Conservation (phyloP, 805 yeast genomes). For the Cyberlindnera mrakii region DNA sequence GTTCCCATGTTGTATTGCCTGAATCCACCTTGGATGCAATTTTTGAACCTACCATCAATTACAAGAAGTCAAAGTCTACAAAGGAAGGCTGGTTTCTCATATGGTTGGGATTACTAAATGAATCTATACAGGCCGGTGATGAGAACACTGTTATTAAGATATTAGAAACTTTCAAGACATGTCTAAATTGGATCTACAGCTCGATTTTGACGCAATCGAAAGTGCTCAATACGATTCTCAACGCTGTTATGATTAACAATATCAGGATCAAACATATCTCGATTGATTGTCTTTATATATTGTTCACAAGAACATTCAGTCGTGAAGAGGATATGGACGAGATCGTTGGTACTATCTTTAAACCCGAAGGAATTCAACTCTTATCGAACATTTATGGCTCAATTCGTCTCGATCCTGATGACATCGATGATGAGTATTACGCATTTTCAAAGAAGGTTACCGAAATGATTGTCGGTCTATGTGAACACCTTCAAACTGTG, state of each 20-base stretch:
- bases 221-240: constrained; percentile 56
- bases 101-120: constrained; percentile 59
- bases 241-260: constrained; percentile 51
- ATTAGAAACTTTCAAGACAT: constrained; percentile 79
- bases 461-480: constrained; percentile 84
- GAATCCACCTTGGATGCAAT: constrained; percentile 52
- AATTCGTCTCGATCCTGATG: constrained; percentile 52
- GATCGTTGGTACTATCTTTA: constrained; percentile 74
- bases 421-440: constrained; percentile 73
- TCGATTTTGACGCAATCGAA: constrained; percentile 61
- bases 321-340: constrained; percentile 64
- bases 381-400: constrained; percentile 57
- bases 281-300: constrained; percentile 83
- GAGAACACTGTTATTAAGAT: constrained; percentile 55
- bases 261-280: constrained; percentile 74
- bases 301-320: constrained; percentile 74
- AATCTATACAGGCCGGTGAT: constrained; percentile 32
- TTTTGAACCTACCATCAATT: constrained; percentile 61
- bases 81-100: constrained; percentile 80
- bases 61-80: constrained; percentile 59
- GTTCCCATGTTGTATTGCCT: constrained; percentile 79
- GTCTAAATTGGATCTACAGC: constrained; percentile 88
- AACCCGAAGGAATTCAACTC: constrained; percentile 65
- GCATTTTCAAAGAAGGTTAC: constrained; percentile 83
- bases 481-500: constrained; percentile 63